phyloP scores from a whole-genome alignment of 108 stramenopile genomes.

The Fragilaria radians region DNA sequence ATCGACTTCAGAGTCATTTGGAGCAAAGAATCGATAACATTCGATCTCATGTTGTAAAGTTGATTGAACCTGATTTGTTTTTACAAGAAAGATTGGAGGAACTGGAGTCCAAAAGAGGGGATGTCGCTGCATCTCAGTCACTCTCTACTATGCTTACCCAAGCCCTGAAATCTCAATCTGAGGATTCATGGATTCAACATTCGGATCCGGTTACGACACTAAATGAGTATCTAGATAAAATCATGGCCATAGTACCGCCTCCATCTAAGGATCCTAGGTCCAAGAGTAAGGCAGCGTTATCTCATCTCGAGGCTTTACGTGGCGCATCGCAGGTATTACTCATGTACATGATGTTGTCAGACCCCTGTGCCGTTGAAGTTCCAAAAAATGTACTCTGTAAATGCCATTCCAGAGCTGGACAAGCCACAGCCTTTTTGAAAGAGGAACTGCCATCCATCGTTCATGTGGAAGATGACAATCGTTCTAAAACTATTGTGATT shows the following conservation, averaged over 20 bases:
- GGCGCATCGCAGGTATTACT: constrained; percentile 33
- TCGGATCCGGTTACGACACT: constrained; percentile 14
- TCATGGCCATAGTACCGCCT: constrained; percentile 31
- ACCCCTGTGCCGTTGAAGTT: constrained; percentile 19
- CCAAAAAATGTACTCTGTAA: constrained; percentile 23
- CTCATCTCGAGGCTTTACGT: constrained; percentile 48
- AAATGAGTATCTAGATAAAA: constrained; percentile 29
- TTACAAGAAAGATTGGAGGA: constrained; percentile 53
- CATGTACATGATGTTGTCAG: constrained; percentile 20
- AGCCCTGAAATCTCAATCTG: constrained; percentile 15
- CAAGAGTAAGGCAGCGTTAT: constrained; percentile 15
- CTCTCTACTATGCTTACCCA: constrained; percentile 14
- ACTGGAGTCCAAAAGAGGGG: constrained; percentile 8
- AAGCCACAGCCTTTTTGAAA: constrained; percentile 17
- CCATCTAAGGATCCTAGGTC: constrained; percentile 33
- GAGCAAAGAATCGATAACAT: constrained; percentile 58
- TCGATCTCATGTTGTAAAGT: constrained; percentile 61
- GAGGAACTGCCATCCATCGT: constrained; percentile 9
- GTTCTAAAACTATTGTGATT: constrained; percentile 24
- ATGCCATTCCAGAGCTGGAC: constrained; percentile 18
- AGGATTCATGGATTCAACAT: constrained; percentile 9
- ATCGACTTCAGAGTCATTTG: constrained; percentile 37
- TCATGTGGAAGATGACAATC: constrained; percentile 14
- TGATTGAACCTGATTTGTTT: constrained; percentile 58
- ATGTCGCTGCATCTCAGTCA: constrained; percentile 9